phyloP scores from a whole-genome alignment of 768 basidiomycete genomes.

The Phanerodontia chrysosporium region DNA sequence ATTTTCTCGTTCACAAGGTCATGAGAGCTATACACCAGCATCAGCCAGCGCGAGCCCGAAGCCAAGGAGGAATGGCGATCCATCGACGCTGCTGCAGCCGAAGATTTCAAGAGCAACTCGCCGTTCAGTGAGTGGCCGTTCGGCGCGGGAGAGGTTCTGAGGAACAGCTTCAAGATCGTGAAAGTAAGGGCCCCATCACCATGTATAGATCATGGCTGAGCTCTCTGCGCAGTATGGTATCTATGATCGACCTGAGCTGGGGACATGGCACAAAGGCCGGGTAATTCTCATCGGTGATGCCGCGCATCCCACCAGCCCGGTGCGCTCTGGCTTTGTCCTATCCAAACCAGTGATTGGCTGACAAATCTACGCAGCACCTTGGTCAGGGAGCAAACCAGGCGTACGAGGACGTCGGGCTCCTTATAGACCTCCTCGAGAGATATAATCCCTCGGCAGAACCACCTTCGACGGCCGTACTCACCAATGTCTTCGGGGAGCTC shows the following conservation, averaged over 20 bases:
- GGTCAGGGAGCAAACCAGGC: constrained; percentile 46
- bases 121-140: constrained; percentile 22
- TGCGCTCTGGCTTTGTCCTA: constrained; percentile 19
- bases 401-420: constrained; percentile 36
- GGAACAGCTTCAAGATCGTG: constrained; percentile 22
- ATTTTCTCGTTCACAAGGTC: not conserved
- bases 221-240: constrained; percentile 32
- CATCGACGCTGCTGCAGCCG: constrained; percentile 19
- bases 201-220: not conserved
- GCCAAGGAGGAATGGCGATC: constrained; percentile 38
- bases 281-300: constrained; percentile 42
- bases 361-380: constrained; percentile 31
- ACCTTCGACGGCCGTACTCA: constrained; percentile 27
- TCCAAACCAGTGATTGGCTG: not conserved
- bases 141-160: constrained; percentile 24
- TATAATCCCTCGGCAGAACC: constrained; percentile 26
- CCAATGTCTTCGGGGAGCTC: constrained; percentile 29
- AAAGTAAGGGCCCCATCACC: constrained; percentile 26
- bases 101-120: constrained; percentile 19
- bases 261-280: constrained; percentile 38
- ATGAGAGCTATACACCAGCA: constrained; percentile 16
- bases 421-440: constrained; percentile 29
- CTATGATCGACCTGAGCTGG: constrained; percentile 41
- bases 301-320: constrained; percentile 44
- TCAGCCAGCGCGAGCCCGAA: constrained; percentile 33